Percentiles rank a stretch among this genome's conserved stretches.
Evolutionary conservation across 495 filamentous ascomycete species (phyloP).

Genomic region (Ascodesmis nigricans): DNA sequence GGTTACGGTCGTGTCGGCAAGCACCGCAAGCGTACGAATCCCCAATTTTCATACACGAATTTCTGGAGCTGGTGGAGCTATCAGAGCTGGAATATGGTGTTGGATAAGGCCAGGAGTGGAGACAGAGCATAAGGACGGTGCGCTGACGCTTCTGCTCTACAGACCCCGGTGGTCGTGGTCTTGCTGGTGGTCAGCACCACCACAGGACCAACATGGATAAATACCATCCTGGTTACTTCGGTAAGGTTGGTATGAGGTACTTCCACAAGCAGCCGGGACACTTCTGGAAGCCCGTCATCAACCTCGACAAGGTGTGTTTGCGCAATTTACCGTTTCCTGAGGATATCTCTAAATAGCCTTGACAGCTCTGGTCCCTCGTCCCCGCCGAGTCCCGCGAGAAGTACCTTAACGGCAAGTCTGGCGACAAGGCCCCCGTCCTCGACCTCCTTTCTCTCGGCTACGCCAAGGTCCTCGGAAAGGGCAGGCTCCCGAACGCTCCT

Average conservation of each 20-base stretch:
- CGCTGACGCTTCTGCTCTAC: conserved; percentile 2
- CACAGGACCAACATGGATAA: conserved; percentile 88
- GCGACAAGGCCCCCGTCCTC: conserved; percentile 71
- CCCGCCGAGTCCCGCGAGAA: conserved; percentile 47
- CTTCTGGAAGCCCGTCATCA: conserved; percentile 83
- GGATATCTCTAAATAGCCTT: conserved; percentile 2
- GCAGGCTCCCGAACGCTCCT: conserved; percentile 63
- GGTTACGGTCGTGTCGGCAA: conserved; percentile 83
- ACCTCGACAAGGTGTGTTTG: conserved; percentile 59
- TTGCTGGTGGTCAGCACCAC: conserved; percentile 93
- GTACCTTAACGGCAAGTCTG: conserved; percentile 39
- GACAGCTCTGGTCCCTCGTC: conserved; percentile 51
- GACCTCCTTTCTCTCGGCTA: conserved; percentile 82
- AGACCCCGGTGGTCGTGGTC: conserved; percentile 26
- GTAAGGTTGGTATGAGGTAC: conserved; percentile 93
- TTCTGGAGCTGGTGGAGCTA: too few relatives aligned
- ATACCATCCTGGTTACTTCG: conserved; percentile 92
- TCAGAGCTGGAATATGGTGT: too few relatives aligned
- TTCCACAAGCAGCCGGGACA: conserved; percentile 77
- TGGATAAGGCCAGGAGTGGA: too few relatives aligned
- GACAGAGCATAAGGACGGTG: too few relatives aligned
- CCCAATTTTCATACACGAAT: too few relatives aligned
- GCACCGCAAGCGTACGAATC: conserved; percentile 55
- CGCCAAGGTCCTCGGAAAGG: conserved; percentile 86
- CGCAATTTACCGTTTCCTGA: background rate